Percentiles rank a stretch among this genome's conserved stretches.
These are phyloP conservation scores for Ananas comosus DNA, from an alignment of 176 grass and related monocot genomes.

Conservation along the genomic window DNA sequence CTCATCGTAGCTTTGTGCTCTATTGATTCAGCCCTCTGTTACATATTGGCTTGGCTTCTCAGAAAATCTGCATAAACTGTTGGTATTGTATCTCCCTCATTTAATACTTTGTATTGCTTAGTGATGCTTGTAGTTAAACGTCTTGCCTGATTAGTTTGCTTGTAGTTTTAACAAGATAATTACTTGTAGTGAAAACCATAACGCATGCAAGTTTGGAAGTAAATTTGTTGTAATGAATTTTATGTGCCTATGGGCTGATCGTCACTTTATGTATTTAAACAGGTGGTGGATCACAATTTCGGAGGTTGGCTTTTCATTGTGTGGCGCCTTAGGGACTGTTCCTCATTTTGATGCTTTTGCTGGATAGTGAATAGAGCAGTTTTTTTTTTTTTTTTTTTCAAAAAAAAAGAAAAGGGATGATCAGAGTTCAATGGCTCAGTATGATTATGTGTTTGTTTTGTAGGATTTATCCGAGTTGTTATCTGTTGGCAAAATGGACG, in stretches of 20 bases:
- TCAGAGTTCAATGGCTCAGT: too few species aligned
- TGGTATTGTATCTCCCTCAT: constrained; percentile 16
- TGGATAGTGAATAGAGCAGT: too few species aligned
- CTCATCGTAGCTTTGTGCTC: constrained; percentile 83
- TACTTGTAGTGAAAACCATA: background rate
- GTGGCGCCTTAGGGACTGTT: background rate
- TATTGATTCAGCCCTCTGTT: constrained; percentile 66
- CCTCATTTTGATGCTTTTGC: background rate
- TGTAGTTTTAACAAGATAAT: background rate
- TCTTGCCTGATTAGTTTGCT: background rate
- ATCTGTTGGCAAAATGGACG: background rate
- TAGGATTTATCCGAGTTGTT: background rate
- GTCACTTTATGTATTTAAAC: background rate
- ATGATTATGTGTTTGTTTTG: too few species aligned
- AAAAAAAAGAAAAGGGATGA: too few species aligned
- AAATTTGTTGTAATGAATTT: background rate
- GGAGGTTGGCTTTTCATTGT: background rate
- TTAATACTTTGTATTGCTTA: background rate
- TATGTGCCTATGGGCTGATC: background rate
- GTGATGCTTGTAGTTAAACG: background rate
- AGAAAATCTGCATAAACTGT: constrained; percentile 53
- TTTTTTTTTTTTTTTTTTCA: too few species aligned
- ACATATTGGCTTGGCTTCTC: constrained; percentile 61
- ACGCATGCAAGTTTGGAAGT: too few species aligned
- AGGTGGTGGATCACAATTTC: background rate